Conservation (phyloP, 2,329 filamentous ascomycete species). For the Fusarium floridanum region DNA sequence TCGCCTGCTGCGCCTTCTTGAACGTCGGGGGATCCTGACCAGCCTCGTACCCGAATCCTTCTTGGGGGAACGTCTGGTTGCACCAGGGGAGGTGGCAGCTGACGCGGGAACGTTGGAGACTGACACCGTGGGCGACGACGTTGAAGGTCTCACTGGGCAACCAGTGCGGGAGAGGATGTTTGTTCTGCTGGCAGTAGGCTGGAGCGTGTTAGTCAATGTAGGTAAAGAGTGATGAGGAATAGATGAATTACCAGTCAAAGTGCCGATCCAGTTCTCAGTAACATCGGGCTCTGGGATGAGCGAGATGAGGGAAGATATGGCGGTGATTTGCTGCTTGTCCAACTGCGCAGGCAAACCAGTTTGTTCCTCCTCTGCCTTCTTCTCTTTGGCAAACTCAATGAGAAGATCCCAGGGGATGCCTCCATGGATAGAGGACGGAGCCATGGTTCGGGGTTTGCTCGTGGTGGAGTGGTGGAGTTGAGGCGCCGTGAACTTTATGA, state of each 20-base stretch:
- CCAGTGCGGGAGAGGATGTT: slow-evolving; percentile 3
- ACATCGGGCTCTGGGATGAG: slow-evolving; percentile 47
- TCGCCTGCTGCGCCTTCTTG: slow-evolving; percentile 64
- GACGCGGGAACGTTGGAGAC: slow-evolving; percentile 43
- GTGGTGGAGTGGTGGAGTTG: neutral
- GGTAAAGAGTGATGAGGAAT: neutral
- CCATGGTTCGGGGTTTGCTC: slow-evolving; percentile 12
- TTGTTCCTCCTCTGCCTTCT: slow-evolving; percentile 28
- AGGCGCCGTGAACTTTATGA: neutral
- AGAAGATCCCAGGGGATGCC: slow-evolving; percentile 35
- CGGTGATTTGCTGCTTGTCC: slow-evolving; percentile 53
- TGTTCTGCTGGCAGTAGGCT: slow-evolving; percentile 32
- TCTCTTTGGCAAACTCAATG: slow-evolving; percentile 33
- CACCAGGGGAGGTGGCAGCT: slow-evolving; percentile 42
- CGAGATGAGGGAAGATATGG: slow-evolving; percentile 56
- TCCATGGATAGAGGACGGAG: neutral
- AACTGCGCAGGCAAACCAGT: slow-evolving; percentile 52
- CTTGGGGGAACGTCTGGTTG: slow-evolving; percentile 42
- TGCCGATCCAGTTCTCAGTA: slow-evolving; percentile 48
- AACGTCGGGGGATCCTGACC: slow-evolving; percentile 54
- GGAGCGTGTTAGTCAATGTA: neutral
- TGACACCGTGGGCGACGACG: slow-evolving; percentile 20
- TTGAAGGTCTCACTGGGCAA: slow-evolving; percentile 30
- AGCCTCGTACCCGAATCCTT: slow-evolving; percentile 52
- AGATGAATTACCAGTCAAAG: slow-evolving; percentile 42